Conservation (phyloP, 2,329 filamentous ascomycete genomes). For the Trichoderma arundinaceum region DNA sequence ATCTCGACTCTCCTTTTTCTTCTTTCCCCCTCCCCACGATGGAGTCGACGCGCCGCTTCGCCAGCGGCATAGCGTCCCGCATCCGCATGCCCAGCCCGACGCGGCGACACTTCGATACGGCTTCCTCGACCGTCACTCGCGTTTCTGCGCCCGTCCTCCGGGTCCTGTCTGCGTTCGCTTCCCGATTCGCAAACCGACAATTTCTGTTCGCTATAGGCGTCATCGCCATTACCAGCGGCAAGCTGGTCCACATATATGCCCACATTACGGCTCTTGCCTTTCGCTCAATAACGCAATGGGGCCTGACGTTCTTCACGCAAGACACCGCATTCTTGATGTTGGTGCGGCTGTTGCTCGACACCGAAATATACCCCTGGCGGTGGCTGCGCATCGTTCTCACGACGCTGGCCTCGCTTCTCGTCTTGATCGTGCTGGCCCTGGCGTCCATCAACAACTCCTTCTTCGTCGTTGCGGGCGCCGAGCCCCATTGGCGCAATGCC, state of each 20-base stretch:
- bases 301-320: constrained; percentile 46
- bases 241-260: constrained; percentile 43
- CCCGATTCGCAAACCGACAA: constrained; percentile 40
- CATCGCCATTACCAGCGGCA: constrained; percentile 42
- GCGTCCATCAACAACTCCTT: constrained; percentile 38
- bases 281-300: constrained; percentile 41
- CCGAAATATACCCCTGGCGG: constrained; percentile 33
- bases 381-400: constrained; percentile 35
- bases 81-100: constrained; percentile 16
- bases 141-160: constrained; percentile 24
- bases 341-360: constrained; percentile 42
- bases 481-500: constrained; percentile 45
- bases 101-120: constrained; percentile 8
- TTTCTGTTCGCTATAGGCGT: constrained; percentile 44
- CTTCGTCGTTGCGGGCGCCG: constrained; percentile 40
- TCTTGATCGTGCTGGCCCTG: constrained; percentile 34
- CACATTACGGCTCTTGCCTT: constrained; percentile 42
- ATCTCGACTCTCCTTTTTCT: background rate
- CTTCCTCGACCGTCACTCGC: background rate
- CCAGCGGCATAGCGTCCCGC: constrained; percentile 30
- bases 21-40: background rate
- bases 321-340: constrained; percentile 43
- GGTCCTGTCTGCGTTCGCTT: constrained; percentile 32
- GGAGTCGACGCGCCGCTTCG: constrained; percentile 27
- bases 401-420: constrained; percentile 35